Evolutionary conservation across 2,329 filamentous ascomycete species (phyloP), one percentile per base, ranked within the genome.

Genomic region (Chrysosphaeria jannelii): DNA sequence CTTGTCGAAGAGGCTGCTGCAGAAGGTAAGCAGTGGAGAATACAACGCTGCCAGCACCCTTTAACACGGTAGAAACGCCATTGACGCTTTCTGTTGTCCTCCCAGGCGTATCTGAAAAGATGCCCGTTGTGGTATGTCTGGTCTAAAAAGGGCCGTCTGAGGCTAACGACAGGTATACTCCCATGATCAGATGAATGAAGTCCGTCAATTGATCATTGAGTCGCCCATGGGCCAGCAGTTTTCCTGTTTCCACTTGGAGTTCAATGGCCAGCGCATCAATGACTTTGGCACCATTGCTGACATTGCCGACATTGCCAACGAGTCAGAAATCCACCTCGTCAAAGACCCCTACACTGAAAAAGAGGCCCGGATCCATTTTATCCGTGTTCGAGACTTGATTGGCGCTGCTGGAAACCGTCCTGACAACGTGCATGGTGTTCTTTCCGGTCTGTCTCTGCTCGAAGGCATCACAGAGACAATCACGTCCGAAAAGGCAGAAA

Each of bases 331-430:
- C 28, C 59, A 57, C 25, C 50, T 97, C 35, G 64, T 91, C 25
- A 71, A 91, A 46, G 85, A 97, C 39, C 75, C 88, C 21, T 97
- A 97, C 45, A 97, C 76, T 20, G 85, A 97, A 50, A 93, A 90
- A 50, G 85, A 97, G 48, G 81, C 85, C 14, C 68, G 88, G 33
- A 71, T 97, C 53, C 85, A 97, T 46, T 51, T 93, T 32, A 64
- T 97, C 24, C 61, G 85, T 33, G 69, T 90, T 30, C 61, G 85
- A 31, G 85, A 97, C 41, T 57, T 97, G 33, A 78, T 97, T 35
- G 85, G 85, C 23, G 81, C 81, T 35, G 67, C 81, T 20, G 78
- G 78, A 20, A 65, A 91, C 43, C 68, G 79, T 29, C 70, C 76
- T 25, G 85, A 93, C 42, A 64, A 68, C 26, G 57, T 88, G 20